phyloP scores from a whole-genome alignment of 495 filamentous ascomycete species.

The Tuber microsphaerosporum region DNA sequence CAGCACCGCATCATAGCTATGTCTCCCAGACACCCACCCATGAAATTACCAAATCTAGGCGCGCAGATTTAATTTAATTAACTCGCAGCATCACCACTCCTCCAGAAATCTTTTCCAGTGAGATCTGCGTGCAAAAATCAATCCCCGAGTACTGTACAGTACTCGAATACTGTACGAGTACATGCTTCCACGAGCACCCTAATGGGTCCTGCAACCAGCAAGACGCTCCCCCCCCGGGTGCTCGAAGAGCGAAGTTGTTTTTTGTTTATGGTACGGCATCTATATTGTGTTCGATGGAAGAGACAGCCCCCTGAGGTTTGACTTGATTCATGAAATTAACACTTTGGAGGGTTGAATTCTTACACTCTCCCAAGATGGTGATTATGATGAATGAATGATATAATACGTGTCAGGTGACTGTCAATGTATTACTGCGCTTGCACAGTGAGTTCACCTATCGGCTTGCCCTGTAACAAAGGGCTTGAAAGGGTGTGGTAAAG shows the following conservation, averaged over 20 bases:
- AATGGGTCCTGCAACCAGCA: neutral
- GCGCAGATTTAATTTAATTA: neutral
- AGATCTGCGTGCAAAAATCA: neutral
- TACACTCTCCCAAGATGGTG: neutral
- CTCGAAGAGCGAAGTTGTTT: neutral
- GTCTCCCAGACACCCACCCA: neutral
- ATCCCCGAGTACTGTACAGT: too few relatives aligned
- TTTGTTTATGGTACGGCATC: neutral
- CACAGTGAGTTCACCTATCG: slow-evolving; percentile 8
- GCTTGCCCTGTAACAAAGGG: neutral
- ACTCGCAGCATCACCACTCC: neutral
- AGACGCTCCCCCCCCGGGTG: neutral
- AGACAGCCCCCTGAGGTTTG: neutral
- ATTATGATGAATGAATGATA: neutral
- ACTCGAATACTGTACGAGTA: neutral
- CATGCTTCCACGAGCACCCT: neutral
- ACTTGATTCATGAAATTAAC: too few relatives aligned
- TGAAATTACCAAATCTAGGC: neutral
- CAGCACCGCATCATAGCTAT: neutral
- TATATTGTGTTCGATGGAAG: neutral
- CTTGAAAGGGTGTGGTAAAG: slow-evolving; percentile 13
- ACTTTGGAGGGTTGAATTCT: neutral
- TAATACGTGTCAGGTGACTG: neutral
- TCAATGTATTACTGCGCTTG: slow-evolving; percentile 1
- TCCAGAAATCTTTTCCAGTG: neutral